phyloP scores from a whole-genome alignment of 2,329 filamentous ascomycete species.

The Aspergillus clavatus region DNA sequence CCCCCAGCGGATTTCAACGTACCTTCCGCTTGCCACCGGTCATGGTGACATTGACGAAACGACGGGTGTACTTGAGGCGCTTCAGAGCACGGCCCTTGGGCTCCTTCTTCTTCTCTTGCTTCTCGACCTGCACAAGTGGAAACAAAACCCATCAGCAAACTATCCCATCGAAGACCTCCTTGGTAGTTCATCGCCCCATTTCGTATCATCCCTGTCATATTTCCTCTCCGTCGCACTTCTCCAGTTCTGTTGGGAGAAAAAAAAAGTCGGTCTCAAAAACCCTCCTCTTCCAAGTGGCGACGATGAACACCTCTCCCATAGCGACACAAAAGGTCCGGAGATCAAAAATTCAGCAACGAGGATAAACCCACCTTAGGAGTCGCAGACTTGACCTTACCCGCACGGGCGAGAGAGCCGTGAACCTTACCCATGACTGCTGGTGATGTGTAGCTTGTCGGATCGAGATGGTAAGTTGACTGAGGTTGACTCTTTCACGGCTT shows the following conservation, averaged over 20 bases:
- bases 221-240: not conserved
- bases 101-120: slow-evolving; percentile 82
- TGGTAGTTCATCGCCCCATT: not conserved
- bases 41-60: slow-evolving; percentile 97
- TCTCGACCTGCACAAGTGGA: slow-evolving; percentile 16
- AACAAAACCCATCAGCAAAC: slow-evolving; percentile 7
- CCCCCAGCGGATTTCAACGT: slow-evolving; percentile 22
- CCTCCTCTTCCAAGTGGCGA: not conserved
- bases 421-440: slow-evolving; percentile 79
- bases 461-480: slow-evolving; percentile 18
- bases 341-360: not conserved
- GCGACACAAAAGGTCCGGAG: not conserved
- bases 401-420: slow-evolving; percentile 90
- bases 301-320: not conserved
- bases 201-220: not conserved
- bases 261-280: too few species aligned
- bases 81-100: slow-evolving; percentile 98
- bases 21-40: slow-evolving; percentile 99
- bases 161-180: not conserved
- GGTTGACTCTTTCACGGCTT: slow-evolving; percentile 6
- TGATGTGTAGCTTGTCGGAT: slow-evolving; percentile 27
- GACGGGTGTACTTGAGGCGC: slow-evolving; percentile 91
- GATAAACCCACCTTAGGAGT: slow-evolving; percentile 34
- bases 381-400: slow-evolving; percentile 97
- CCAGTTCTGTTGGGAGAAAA: too few species aligned